Evolutionary conservation across 148 eudicot species (phyloP).

Genomic region (Camellia lanceoleosa): DNA sequence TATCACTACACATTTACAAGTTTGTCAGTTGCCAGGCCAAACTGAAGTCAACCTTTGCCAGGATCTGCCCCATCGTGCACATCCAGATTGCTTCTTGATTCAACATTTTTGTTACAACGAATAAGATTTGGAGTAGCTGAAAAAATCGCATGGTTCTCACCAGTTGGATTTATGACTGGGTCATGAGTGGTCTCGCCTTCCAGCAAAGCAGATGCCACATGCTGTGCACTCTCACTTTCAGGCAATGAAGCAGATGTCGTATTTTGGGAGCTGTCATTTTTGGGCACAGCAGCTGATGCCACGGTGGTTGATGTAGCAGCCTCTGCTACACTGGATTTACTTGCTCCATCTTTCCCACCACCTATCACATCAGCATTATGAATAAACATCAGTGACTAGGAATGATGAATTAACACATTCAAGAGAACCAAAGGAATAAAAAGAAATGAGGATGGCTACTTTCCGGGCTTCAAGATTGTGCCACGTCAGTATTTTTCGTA

Average conservation of each 20-base stretch:
- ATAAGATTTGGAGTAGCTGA: conserved; percentile 15
- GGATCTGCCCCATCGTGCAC: conserved; percentile 13
- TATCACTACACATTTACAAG: not conserved
- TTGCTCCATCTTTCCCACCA: conserved; percentile 35
- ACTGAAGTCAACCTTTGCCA: conserved; percentile 1
- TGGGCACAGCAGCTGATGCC: conserved; percentile 20
- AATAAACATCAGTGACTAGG: not conserved
- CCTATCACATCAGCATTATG: conserved; percentile 20
- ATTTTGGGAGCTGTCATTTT: conserved; percentile 15
- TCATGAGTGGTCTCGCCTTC: conserved; percentile 3
- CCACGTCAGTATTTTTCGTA: too few species aligned
- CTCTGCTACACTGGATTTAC: conserved; percentile 25
- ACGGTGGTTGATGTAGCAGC: conserved; percentile 13
- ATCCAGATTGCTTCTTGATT: not conserved
- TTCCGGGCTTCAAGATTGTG: too few species aligned
- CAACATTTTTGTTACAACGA: conserved; percentile 3
- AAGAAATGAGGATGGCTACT: not conserved
- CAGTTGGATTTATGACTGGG: not conserved
- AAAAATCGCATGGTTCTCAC: conserved; percentile 16
- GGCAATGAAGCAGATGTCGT: conserved; percentile 8
- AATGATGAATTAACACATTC: not conserved
- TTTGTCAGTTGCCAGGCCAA: not conserved
- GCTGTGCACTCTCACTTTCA: not conserved
- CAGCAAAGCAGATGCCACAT: not conserved
- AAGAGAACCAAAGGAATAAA: not conserved